Percentiles rank a stretch among this genome's conserved stretches.
Conservation (phyloP, 192 early-diverging fungal genomes). For the Coemansia sp. region DNA sequence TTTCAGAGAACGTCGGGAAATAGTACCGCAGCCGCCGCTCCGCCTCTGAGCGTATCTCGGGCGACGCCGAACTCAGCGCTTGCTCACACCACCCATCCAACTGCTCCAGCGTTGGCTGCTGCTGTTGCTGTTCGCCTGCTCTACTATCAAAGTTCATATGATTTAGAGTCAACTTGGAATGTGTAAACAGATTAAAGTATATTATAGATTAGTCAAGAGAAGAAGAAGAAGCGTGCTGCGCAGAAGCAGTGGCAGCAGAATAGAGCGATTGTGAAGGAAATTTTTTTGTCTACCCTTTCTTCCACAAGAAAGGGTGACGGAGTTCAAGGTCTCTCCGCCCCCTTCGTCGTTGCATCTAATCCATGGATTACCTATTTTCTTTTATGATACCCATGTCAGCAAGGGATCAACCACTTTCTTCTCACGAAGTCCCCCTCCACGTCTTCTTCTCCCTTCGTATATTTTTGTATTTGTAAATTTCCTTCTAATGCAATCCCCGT, state of each 20-base stretch:
- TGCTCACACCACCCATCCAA: conserved; percentile 60
- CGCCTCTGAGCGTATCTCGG: conserved; percentile 62
- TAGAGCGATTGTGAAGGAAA: too few species aligned
- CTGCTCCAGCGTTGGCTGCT: conserved; percentile 52
- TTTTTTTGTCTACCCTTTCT: too few species aligned
- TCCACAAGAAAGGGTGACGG: too few species aligned
- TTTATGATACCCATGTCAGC: too few species aligned
- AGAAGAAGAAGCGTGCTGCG: neutral
- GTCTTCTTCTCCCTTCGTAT: neutral
- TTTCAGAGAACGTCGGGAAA: conserved; percentile 83
- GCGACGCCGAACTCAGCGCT: conserved; percentile 62
- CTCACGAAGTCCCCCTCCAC: neutral
- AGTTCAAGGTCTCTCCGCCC: too few species aligned
- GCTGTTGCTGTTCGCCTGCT: neutral
- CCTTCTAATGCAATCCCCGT: neutral
- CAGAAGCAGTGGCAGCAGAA: neutral
- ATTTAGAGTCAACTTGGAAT: neutral
- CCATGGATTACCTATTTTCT: too few species aligned
- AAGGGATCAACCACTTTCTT: neutral
- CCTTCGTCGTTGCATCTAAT: too few species aligned
- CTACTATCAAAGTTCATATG: conserved; percentile 11
- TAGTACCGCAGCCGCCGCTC: conserved; percentile 72
- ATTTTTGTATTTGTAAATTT: neutral
- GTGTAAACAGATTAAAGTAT: neutral
- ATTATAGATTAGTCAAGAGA: neutral